Evolutionary conservation across 2,329 filamentous ascomycete species (phyloP).

Genomic region (Ilyonectria mors-panacis): DNA sequence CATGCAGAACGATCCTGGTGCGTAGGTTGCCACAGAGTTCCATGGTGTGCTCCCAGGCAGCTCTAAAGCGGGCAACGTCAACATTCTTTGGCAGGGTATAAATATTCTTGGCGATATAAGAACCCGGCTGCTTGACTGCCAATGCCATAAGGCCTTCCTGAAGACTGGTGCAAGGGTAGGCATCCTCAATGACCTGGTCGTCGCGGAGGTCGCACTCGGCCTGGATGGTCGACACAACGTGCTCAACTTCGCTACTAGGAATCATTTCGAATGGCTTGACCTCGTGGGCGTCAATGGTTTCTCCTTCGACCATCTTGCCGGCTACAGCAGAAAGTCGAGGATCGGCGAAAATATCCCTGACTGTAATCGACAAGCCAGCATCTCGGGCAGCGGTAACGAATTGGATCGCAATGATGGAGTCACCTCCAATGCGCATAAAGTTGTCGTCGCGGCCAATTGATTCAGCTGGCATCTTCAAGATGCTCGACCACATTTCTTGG

Average conservation of each 20-base stretch:
- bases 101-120: slow-evolving; percentile 27
- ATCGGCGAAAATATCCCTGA: slow-evolving; percentile 25
- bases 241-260: background rate
- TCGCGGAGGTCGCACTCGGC: slow-evolving; percentile 2
- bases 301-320: background rate
- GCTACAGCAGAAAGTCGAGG: slow-evolving; percentile 4
- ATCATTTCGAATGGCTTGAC: slow-evolving; percentile 3
- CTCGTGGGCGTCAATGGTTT: background rate
- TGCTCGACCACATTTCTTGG: slow-evolving; percentile 50
- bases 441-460: slow-evolving; percentile 35
- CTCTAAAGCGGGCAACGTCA: slow-evolving; percentile 1
- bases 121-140: slow-evolving; percentile 26
- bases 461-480: slow-evolving; percentile 45
- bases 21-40: slow-evolving; percentile 12
- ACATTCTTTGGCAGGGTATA: slow-evolving; percentile 3
- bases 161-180: slow-evolving; percentile 54
- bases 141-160: slow-evolving; percentile 54
- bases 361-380: slow-evolving; percentile 13
- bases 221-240: background rate
- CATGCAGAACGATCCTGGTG: slow-evolving; percentile 2
- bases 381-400: slow-evolving; percentile 28
- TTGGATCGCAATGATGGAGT: slow-evolving; percentile 46
- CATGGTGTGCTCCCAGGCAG: slow-evolving; percentile 2
- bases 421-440: slow-evolving; percentile 33
- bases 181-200: slow-evolving; percentile 46